Conservation (phyloP, 1,139 yeast genomes). For the Yamadazyma epiphylla region DNA sequence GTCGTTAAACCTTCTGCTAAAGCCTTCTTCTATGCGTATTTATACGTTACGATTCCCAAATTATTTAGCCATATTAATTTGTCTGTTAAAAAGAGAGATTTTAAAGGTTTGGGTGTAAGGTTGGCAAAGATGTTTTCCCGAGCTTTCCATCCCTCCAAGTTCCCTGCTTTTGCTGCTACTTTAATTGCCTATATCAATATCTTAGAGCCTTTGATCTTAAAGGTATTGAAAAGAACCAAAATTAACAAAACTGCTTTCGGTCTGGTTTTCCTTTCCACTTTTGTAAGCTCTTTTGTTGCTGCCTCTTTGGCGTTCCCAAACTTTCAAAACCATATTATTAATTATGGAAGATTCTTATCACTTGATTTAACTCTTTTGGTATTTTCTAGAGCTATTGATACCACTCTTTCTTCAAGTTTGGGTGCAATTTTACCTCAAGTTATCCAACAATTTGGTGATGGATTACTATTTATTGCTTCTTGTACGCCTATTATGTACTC, state of each 20-base stretch:
- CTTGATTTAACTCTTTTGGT: constrained; percentile 33
- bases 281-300: constrained; percentile 25
- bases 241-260: constrained; percentile 13
- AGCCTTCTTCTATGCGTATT: constrained; percentile 33
- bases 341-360: constrained; percentile 27
- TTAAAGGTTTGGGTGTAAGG: constrained; percentile 13
- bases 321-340: constrained; percentile 28
- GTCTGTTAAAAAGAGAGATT: constrained; percentile 17
- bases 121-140: constrained; percentile 13
- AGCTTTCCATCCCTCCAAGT: constrained; percentile 27
- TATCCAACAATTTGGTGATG: constrained; percentile 23
- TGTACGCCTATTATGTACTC: constrained; percentile 31
- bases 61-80: constrained; percentile 17
- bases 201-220: constrained; percentile 26
- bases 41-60: constrained; percentile 31
- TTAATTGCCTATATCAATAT: constrained; percentile 28
- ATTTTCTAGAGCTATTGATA: constrained; percentile 34
- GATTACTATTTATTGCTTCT: constrained; percentile 23
- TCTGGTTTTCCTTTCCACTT: constrained; percentile 26
- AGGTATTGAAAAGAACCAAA: constrained; percentile 11
- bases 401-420: constrained; percentile 24
- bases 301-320: constrained; percentile 24
- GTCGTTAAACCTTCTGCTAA: constrained; percentile 24
- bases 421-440: constrained; percentile 15
- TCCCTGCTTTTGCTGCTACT: constrained; percentile 29